Evolutionary conservation across 495 filamentous ascomycete genomes (phyloP).

Genomic region (Echria macrotheca): DNA sequence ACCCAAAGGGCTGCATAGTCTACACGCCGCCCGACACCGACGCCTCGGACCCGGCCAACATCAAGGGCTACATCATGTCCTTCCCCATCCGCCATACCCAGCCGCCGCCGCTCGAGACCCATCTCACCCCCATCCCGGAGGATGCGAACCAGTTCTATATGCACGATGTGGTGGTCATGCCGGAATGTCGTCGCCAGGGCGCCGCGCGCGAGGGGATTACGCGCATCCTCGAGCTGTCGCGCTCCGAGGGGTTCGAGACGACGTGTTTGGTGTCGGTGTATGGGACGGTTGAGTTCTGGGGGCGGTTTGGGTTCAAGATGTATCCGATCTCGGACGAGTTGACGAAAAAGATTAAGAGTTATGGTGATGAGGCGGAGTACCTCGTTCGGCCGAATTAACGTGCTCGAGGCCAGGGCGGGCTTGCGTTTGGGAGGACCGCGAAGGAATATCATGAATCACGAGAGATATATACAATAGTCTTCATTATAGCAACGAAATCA

Average conservation of each 20-base stretch:
- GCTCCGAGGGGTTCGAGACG: neutral
- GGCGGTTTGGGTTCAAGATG: conserved; percentile 2
- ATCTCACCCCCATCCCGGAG: neutral
- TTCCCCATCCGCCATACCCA: conserved; percentile 1
- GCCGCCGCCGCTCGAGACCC: conserved; percentile 3
- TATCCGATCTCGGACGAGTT: neutral
- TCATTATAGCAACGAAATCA: too few species aligned
- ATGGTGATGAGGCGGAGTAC: conserved; percentile 8
- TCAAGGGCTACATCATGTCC: conserved; percentile 10
- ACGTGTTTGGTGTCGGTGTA: conserved; percentile 11
- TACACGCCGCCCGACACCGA: neutral
- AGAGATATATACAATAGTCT: too few species aligned
- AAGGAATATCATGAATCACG: too few species aligned
- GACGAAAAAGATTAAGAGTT: conserved; percentile 4
- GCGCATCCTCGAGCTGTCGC: conserved; percentile 2
- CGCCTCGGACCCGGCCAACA: neutral
- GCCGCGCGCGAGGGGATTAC: neutral
- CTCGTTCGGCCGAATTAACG: neutral
- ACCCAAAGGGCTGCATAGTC: conserved; percentile 3
- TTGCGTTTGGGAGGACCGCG: neutral
- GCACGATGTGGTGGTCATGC: conserved; percentile 8
- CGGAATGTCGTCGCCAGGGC: neutral
- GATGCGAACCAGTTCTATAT: conserved; percentile 9
- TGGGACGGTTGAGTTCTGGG: conserved; percentile 7
- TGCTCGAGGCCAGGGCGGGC: neutral